phyloP scores from a whole-genome alignment of 805 yeast genomes.

The Jamesozyma spencerorum region DNA sequence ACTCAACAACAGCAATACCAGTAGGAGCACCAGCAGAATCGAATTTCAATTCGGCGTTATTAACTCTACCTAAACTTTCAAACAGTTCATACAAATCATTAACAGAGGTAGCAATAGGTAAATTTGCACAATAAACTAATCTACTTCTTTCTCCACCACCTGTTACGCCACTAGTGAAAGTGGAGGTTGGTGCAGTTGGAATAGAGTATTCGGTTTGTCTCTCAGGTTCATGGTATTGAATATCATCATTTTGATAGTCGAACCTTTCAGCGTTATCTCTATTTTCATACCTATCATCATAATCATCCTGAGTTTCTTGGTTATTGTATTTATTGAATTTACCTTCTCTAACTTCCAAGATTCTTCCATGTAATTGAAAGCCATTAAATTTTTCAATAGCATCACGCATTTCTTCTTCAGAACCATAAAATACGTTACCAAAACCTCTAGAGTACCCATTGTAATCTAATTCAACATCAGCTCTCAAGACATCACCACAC shows the following conservation, averaged over 20 bases:
- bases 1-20: constrained; percentile 78
- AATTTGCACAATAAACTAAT: constrained; percentile 59
- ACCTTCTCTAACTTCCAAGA: constrained; percentile 18
- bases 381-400: constrained; percentile 68
- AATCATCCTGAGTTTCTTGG: not conserved
- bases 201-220: not conserved
- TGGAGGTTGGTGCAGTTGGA: not conserved
- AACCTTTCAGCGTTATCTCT: constrained; percentile 1
- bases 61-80: constrained; percentile 71
- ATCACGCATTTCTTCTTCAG: constrained; percentile 54
- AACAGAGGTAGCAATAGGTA: constrained; percentile 81
- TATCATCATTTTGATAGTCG: constrained; percentile 4
- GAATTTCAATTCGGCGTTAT: constrained; percentile 65
- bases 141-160: constrained; percentile 55
- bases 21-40: constrained; percentile 56
- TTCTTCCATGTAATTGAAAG: constrained; percentile 37
- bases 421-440: constrained; percentile 72
- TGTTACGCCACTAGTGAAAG: constrained; percentile 55
- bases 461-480: constrained; percentile 61
- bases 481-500: constrained; percentile 68
- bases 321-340: constrained; percentile 5
- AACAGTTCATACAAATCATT: constrained; percentile 79
- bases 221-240: not conserved
- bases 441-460: constrained; percentile 69
- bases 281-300: not conserved